phyloP scores from a whole-genome alignment of 257 asterid species.

The Scutellaria minor region DNA sequence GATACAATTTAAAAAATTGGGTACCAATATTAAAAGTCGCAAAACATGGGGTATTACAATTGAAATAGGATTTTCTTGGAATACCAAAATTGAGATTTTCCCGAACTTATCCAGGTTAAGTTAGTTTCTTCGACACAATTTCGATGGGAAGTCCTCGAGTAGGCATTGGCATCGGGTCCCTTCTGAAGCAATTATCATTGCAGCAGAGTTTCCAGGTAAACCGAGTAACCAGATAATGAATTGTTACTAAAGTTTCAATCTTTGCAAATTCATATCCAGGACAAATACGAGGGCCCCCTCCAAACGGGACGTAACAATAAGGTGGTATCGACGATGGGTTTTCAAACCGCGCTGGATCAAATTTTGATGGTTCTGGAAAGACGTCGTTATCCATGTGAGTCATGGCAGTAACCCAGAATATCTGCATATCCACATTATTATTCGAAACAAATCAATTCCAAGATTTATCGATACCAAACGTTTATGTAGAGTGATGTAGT shows the following conservation, averaged over 20 bases:
- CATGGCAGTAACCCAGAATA: constrained; percentile 59
- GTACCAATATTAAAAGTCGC: too few relatives aligned
- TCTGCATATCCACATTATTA: constrained; percentile 33
- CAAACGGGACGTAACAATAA: constrained; percentile 66
- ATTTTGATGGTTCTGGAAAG: constrained; percentile 60
- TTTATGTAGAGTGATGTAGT: too few relatives aligned
- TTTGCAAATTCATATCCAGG: constrained; percentile 80
- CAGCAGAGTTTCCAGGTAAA: constrained; percentile 66
- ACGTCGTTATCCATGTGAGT: constrained; percentile 66
- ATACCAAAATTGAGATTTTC: too few relatives aligned
- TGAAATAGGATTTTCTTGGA: too few relatives aligned
- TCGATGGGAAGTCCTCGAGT: constrained; percentile 62
- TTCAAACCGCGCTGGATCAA: constrained; percentile 63
- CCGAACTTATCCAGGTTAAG: background rate
- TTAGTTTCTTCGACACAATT: constrained; percentile 19
- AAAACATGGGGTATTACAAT: too few relatives aligned
- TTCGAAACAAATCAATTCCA: background rate
- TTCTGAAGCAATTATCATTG: constrained; percentile 45
- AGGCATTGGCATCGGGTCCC: constrained; percentile 74
- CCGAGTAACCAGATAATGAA: constrained; percentile 58
- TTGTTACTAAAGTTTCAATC: constrained; percentile 60
- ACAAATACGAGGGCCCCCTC: constrained; percentile 77
- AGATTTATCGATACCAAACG: background rate
- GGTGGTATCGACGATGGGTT: constrained; percentile 58
- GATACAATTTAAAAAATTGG: too few relatives aligned